Evolutionary conservation across 176 grass and related monocot genomes (phyloP).

Genomic region (Musa itinerans): DNA sequence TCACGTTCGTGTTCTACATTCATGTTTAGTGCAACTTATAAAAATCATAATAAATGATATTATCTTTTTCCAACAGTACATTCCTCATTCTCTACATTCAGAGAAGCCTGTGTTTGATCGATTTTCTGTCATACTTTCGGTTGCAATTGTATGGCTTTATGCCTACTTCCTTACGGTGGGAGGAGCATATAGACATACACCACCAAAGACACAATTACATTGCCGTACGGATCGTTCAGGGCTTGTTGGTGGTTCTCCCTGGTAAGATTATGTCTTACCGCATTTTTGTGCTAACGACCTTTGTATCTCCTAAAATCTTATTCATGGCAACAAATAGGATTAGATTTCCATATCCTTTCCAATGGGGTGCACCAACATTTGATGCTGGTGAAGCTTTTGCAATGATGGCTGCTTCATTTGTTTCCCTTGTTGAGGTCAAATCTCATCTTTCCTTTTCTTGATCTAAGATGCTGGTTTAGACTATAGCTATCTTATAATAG

Average conservation of each 20-base stretch:
- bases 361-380: conserved; percentile 16
- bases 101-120: conserved; percentile 60
- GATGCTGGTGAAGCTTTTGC: conserved; percentile 19
- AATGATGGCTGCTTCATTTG: conserved; percentile 19
- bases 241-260: conserved; percentile 74
- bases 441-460: neutral
- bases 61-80: conserved; percentile 43
- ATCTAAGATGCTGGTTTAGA: neutral
- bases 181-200: conserved; percentile 73
- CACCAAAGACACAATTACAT: conserved; percentile 93
- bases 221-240: conserved; percentile 91
- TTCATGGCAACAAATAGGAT: conserved; percentile 1
- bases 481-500: neutral
- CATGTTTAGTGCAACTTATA: neutral
- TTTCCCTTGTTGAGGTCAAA: conserved; percentile 8
- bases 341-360: conserved; percentile 18
- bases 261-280: conserved; percentile 30
- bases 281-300: neutral
- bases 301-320: neutral
- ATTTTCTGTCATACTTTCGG: conserved; percentile 87
- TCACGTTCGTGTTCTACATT: neutral
- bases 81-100: conserved; percentile 53
- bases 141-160: conserved; percentile 93
- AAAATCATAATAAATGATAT: neutral
- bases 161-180: conserved; percentile 95